A percentile compares a stretch with the other conserved stretches of the same genome.
Evolutionary conservation across 352 stramenopile genomes (phyloP).

Genomic region (Phytophthora podocarpi): DNA sequence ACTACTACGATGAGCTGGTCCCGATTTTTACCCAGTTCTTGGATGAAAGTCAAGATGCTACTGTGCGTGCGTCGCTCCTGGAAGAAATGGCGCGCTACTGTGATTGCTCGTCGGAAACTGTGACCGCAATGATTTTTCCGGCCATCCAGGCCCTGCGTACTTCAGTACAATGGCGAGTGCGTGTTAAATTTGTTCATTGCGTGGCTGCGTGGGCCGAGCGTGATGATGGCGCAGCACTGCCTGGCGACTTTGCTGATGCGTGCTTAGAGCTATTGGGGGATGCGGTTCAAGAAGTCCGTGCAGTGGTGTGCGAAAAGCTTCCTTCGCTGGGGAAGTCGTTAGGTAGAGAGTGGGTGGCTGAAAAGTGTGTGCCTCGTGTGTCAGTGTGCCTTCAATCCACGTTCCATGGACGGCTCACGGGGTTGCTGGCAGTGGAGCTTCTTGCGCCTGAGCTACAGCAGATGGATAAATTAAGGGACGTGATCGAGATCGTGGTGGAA

Average conservation of each 20-base stretch:
- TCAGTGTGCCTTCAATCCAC: slow-evolving; percentile 69
- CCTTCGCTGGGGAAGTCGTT: slow-evolving; percentile 68
- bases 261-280: slow-evolving; percentile 75
- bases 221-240: slow-evolving; percentile 57
- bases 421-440: slow-evolving; percentile 69
- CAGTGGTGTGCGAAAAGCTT: slow-evolving; percentile 66
- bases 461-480: slow-evolving; percentile 69
- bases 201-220: slow-evolving; percentile 81
- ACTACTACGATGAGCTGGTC: slow-evolving; percentile 82
- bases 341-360: slow-evolving; percentile 76
- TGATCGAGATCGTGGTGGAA: slow-evolving; percentile 70
- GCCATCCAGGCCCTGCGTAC: slow-evolving; percentile 67
- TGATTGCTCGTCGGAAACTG: slow-evolving; percentile 64
- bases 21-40: slow-evolving; percentile 86
- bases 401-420: slow-evolving; percentile 77
- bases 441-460: slow-evolving; percentile 64
- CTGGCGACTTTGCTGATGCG: slow-evolving; percentile 71
- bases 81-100: slow-evolving; percentile 85
- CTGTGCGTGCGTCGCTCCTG: slow-evolving; percentile 75
- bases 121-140: slow-evolving; percentile 74
- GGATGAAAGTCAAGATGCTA: slow-evolving; percentile 81
- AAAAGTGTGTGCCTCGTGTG: slow-evolving; percentile 70
- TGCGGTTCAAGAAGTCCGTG: slow-evolving; percentile 74
- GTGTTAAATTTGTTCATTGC: slow-evolving; percentile 87
- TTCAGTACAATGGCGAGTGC: slow-evolving; percentile 82